Evolutionary conservation across 768 basidiomycete species (phyloP).

Genomic region (Pholiota molesta): DNA sequence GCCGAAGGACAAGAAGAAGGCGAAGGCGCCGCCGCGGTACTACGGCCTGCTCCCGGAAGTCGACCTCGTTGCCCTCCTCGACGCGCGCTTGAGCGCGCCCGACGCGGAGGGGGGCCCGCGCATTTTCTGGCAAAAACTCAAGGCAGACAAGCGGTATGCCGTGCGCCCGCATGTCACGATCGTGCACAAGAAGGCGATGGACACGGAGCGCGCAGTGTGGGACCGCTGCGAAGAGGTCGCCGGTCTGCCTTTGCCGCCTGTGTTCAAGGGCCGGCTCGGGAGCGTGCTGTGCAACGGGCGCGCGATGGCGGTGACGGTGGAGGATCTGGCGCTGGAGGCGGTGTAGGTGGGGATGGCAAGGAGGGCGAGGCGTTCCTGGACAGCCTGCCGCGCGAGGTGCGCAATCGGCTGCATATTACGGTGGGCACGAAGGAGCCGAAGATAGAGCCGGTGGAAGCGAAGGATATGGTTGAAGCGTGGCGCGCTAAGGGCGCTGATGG

Average conservation of each 20-base stretch:
- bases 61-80: conserved; percentile 55
- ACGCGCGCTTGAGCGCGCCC: conserved; percentile 36
- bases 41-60: conserved; percentile 80
- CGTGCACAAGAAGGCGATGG: conserved; percentile 63
- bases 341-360: conserved; percentile 30
- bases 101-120: conserved; percentile 33
- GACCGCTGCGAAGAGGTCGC: conserved; percentile 50
- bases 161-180: conserved; percentile 84
- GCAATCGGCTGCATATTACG: conserved; percentile 76
- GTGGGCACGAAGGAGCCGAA: conserved; percentile 67
- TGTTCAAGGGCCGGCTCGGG: conserved; percentile 64
- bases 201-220: conserved; percentile 40
- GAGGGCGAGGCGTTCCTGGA: conserved; percentile 51
- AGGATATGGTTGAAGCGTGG: conserved; percentile 65
- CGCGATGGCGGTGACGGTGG: conserved; percentile 81
- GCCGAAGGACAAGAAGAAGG: conserved; percentile 34
- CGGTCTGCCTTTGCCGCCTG: conserved; percentile 38
- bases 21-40: conserved; percentile 60
- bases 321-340: conserved; percentile 46
- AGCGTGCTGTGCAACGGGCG: conserved; percentile 74
- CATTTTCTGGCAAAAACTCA: conserved; percentile 53
- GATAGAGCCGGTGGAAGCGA: conserved; percentile 72
- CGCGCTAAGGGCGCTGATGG: conserved; percentile 13
- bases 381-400: conserved; percentile 47
- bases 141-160: conserved; percentile 48